A percentile compares a stretch with the other conserved stretches of the same genome.
These are phyloP conservation scores for Cryptococcus sp. DNA, from an alignment of 1,284 basidiomycete species.

Conservation along the genomic window DNA sequence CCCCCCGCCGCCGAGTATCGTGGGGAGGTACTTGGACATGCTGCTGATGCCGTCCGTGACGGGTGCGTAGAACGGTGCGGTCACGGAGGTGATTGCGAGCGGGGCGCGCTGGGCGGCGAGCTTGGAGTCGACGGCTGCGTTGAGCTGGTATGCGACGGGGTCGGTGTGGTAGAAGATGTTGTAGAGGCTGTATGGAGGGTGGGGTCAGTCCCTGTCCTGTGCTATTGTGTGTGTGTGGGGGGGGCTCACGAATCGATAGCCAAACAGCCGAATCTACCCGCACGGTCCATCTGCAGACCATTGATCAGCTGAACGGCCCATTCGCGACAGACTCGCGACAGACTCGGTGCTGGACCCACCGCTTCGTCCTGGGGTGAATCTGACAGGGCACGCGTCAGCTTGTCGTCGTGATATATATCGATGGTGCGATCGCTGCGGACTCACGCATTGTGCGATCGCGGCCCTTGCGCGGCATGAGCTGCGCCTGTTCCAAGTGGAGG, in stretches of 20 bases:
- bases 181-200: slow-evolving; percentile 34
- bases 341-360: slow-evolving; percentile 19
- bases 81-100: slow-evolving; percentile 52
- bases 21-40: slow-evolving; percentile 41
- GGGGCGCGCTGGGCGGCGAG: slow-evolving; percentile 49
- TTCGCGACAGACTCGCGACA: background rate
- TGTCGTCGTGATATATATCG: background rate
- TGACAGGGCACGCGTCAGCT: slow-evolving; percentile 8
- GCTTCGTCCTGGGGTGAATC: slow-evolving; percentile 53
- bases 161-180: slow-evolving; percentile 57
- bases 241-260: slow-evolving; percentile 51
- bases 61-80: slow-evolving; percentile 46
- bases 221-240: background rate
- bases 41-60: slow-evolving; percentile 35
- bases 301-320: background rate
- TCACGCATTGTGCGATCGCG: slow-evolving; percentile 52
- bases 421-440: too few relatives aligned
- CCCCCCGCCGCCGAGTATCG: slow-evolving; percentile 19
- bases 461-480: slow-evolving; percentile 56
- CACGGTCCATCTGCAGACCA: slow-evolving; percentile 47
- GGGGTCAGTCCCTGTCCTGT: background rate
- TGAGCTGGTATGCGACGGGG: slow-evolving; percentile 53
- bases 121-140: slow-evolving; percentile 44
- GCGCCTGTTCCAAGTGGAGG: slow-evolving; percentile 55
- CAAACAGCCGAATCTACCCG: slow-evolving; percentile 56